These are phyloP conservation scores for Asclepias syriaca DNA, from an alignment of 257 asterid species.

Conservation along the genomic window DNA sequence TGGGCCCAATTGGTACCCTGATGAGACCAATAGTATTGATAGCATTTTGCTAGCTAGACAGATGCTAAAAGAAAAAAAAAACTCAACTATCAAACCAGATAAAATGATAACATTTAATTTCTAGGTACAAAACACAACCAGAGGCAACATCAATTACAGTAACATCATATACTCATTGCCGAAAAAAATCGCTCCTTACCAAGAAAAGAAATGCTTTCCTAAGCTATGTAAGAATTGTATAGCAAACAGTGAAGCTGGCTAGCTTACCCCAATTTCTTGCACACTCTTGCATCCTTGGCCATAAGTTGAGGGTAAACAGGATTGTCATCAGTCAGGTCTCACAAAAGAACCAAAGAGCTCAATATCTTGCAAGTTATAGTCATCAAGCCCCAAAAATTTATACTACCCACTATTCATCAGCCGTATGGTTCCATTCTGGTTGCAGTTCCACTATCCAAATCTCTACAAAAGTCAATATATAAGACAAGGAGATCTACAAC, in stretches of 20 bases:
- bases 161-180: background rate
- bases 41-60: background rate
- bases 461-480: background rate
- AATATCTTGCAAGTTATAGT: background rate
- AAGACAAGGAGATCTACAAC: background rate
- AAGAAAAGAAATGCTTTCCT: background rate
- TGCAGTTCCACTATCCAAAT: background rate
- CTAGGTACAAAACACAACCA: background rate
- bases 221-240: background rate
- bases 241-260: background rate
- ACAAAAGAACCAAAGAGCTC: background rate
- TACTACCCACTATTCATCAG: background rate
- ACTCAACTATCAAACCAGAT: background rate
- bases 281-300: background rate
- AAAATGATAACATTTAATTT: background rate
- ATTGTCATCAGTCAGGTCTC: background rate
- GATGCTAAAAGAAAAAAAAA: background rate
- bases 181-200: background rate
- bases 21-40: background rate
- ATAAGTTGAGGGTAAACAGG: background rate
- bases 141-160: background rate
- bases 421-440: background rate
- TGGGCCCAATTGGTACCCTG: background rate
- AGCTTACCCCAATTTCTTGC: background rate
- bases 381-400: background rate